phyloP scores from a whole-genome alignment of 257 asterid genomes.

The Solanum lycopersicoides region DNA sequence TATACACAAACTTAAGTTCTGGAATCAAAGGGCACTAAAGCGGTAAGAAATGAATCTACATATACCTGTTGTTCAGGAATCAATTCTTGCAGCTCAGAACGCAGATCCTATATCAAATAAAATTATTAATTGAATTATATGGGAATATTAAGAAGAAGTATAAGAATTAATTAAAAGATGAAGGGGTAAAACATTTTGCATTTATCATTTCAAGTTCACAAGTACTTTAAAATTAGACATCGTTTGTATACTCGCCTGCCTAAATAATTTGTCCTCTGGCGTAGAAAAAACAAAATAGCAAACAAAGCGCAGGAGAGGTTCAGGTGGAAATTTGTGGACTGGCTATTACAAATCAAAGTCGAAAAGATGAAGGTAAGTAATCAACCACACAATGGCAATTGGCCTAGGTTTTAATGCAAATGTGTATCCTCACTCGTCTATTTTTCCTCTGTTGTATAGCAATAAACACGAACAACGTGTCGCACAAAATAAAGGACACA shows the following conservation, averaged over 20 bases:
- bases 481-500: background rate
- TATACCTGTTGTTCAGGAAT: conserved; percentile 83
- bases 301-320: background rate
- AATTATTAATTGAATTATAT: background rate
- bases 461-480: background rate
- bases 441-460: background rate
- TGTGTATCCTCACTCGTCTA: background rate
- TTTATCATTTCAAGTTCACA: background rate
- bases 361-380: background rate
- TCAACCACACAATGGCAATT: background rate
- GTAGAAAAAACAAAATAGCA: background rate
- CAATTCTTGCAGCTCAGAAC: conserved; percentile 71
- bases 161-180: background rate
- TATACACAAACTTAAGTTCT: background rate
- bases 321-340: background rate
- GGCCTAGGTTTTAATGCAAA: background rate
- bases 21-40: background rate
- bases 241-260: background rate
- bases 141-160: background rate
- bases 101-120: conserved; percentile 45
- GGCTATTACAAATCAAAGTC: background rate
- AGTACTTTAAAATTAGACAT: background rate
- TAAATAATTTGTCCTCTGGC: background rate
- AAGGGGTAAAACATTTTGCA: background rate
- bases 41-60: background rate